Evolutionary conservation across 2,329 filamentous ascomycete genomes (phyloP), one percentile per base, ranked within the genome.

Genomic region (Monosporascus sp.): DNA sequence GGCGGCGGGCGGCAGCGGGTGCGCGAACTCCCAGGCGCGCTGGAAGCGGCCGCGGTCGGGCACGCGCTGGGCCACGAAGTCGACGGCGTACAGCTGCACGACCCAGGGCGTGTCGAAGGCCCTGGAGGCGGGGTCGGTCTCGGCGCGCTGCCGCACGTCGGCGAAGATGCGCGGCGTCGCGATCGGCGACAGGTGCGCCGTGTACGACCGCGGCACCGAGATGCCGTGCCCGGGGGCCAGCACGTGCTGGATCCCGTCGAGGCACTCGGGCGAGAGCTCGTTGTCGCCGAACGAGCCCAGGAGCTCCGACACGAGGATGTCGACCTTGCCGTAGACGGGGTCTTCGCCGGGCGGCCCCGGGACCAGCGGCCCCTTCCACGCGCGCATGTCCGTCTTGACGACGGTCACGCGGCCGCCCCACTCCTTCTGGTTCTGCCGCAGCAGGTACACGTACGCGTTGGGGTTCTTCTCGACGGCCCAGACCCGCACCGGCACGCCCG

Each of bases 391-490:
- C 1, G 91, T 96, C 73, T 96, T 95, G 59, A 97, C 87, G 35
- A 99, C 83, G 2, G 86, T 92, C 20, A 97, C 93, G 50, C 80
- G 81, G 22, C 86, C 84, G 53, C 77, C 80, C 94, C 94, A 99
- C n/a, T 85, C 79, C 18, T 80, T 82, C 58, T 86, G 79, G 65
- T 97, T 97, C 66, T 95, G 90, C 24, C 89, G 82, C 57, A 96
- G 85, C 2, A 99, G 82, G 60, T 97, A 86, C 7, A 99, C 92
- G 67, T 93, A 97, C 1, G 94, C 94, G 66, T 99, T 97, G 4
- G 90, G 94, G 71, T 99, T 99, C 79, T 99, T 99, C 72, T 99
- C 94, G 3, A 99, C 84, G 0, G 90, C 94, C 85, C 91, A 97
- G 46, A 95, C 81, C 61, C 92, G 86, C 49, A 97, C 88, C 20